Base-by-base conservation (phyloP, 345 rosid species). In the Cochlearia excelsa region DNA sequence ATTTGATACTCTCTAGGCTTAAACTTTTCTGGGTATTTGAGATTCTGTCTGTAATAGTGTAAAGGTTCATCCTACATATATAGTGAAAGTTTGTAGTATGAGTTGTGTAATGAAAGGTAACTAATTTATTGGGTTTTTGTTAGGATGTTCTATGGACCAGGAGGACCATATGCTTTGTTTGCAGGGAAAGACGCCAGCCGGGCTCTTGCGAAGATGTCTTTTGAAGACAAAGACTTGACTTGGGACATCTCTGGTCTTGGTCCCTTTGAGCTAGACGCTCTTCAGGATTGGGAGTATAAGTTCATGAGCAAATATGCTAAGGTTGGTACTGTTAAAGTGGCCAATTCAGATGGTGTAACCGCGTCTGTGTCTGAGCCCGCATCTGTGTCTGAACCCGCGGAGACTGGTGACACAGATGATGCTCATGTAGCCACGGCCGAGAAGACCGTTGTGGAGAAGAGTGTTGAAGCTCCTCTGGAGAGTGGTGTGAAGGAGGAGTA, bases 141-240 rank as follows among this genome's bases (percentile, higher is more conserved):
- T 16, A 94, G 99, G 80, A 82, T 86, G 97, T 94, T 94, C 66
- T 94, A 94, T 45, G 99, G 99, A 57, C 99, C 99, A 3, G 97
- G 97, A 30, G 97, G 99, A 26, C 95, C 97, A 4, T 94, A 94
- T 45, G 97, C 99, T 2, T 68, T 90, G 58, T 94, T 94, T 72
- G 97, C 97, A 3, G 97, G 99, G 26, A 94, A 75, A 76, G 99
- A 94, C 42, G 96, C 97, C 0, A 94, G 97, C 85, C 75, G 93
- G 73, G 99, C 99, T 30, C 97, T 94, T 52, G 97, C 99, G n/a
- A 94, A 87, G 82, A 94, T 94, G 97, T 94, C 99, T 2, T 94
- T 94, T 37, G 99, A 94, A 48, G 96, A 87, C 1, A 81, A 80
- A 66, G 99, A 94, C 59, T 66, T 94, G 68, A 94, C 96, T 1